phyloP scores from a whole-genome alignment of 192 early-diverging fungal genomes.

The Thamnidium elegans region DNA sequence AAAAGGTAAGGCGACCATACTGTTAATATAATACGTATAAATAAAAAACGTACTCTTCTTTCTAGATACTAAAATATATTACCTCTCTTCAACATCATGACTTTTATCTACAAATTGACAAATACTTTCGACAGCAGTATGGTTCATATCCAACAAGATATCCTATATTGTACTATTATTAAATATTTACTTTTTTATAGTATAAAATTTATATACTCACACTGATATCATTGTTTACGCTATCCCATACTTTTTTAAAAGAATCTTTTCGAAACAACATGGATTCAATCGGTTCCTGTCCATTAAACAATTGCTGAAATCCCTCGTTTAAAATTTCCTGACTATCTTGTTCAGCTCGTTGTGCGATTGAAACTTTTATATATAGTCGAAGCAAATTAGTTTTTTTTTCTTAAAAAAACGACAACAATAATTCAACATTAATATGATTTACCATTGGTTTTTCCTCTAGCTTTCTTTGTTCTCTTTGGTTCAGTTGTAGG shows the following conservation, averaged over 20 bases:
- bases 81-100: constrained; percentile 37
- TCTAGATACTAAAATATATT: constrained; percentile 1
- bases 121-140: constrained; percentile 51
- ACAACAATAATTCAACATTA: background rate
- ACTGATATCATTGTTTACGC: constrained; percentile 44
- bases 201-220: constrained; percentile 24
- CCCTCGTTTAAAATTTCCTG: constrained; percentile 41
- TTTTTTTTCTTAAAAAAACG: background rate
- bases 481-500: constrained; percentile 5
- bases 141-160: constrained; percentile 58
- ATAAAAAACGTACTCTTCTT: background rate
- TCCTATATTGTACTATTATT: background rate
- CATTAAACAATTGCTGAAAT: constrained; percentile 59
- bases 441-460: background rate
- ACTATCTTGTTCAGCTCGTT: constrained; percentile 13
- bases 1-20: constrained; percentile 50
- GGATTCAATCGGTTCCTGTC: constrained; percentile 51
- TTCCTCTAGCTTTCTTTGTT: background rate
- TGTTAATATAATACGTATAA: constrained; percentile 13
- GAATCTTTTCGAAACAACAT: constrained; percentile 46
- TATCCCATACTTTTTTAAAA: constrained; percentile 55
- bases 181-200: background rate
- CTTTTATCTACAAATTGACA: constrained; percentile 59
- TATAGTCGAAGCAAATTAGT: background rate
- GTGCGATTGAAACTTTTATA: background rate